phyloP scores from a whole-genome alignment of 768 basidiomycete genomes.

The Crepidotus variabilis region DNA sequence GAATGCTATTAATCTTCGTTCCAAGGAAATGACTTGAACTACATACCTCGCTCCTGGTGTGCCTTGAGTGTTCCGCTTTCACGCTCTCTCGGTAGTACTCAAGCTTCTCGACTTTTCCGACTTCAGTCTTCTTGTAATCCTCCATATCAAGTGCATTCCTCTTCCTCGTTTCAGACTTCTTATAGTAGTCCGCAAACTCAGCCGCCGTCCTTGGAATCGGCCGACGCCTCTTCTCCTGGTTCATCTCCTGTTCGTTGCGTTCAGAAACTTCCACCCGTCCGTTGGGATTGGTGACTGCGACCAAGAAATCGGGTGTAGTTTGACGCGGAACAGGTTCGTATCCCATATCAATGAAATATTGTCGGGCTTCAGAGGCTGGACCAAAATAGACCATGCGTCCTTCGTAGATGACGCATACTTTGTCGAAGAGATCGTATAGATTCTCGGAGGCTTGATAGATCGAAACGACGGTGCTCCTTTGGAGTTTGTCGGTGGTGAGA shows the following conservation, averaged over 20 bases:
- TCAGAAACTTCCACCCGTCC: slow-evolving; percentile 35
- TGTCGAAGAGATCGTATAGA: slow-evolving; percentile 61
- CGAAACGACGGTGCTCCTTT: slow-evolving; percentile 63
- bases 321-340: slow-evolving; percentile 56
- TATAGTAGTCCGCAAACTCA: slow-evolving; percentile 42
- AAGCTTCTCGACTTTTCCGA: slow-evolving; percentile 38
- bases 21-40: not conserved
- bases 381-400: slow-evolving; percentile 79
- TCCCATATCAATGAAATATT: slow-evolving; percentile 74
- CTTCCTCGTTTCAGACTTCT: slow-evolving; percentile 19
- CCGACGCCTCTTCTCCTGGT: slow-evolving; percentile 6
- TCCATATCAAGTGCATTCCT: slow-evolving; percentile 37
- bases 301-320: slow-evolving; percentile 64
- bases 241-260: not conserved
- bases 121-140: slow-evolving; percentile 40
- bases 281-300: slow-evolving; percentile 55
- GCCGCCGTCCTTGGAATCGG: slow-evolving; percentile 40
- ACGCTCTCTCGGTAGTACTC: slow-evolving; percentile 42
- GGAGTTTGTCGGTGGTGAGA: slow-evolving; percentile 54
- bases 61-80: slow-evolving; percentile 46
- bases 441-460: slow-evolving; percentile 83
- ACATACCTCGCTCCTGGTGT: slow-evolving; percentile 27
- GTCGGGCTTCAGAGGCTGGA: slow-evolving; percentile 54
- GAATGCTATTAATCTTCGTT: not conserved
- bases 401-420: slow-evolving; percentile 74